These are phyloP conservation scores for Cardamine resedifolia DNA, from an alignment of 345 rosid species.

Conservation along the genomic window DNA sequence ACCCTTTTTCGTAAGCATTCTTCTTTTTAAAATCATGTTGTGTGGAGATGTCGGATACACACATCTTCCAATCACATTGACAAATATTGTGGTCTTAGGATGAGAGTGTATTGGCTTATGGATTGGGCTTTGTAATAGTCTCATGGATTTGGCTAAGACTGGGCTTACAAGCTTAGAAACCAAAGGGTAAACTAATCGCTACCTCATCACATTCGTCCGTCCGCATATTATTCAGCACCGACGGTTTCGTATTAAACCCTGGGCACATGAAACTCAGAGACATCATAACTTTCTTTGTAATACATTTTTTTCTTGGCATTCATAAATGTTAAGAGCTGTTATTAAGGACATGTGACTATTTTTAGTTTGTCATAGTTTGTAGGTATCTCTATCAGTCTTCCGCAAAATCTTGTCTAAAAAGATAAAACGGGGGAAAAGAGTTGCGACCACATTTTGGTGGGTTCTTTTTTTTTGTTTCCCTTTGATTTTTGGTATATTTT, in stretches of 20 bases:
- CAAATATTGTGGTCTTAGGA: not conserved
- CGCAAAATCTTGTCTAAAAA: not conserved
- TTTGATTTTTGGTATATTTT: not conserved
- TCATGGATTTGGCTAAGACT: not conserved
- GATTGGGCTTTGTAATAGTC: not conserved
- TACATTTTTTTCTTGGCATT: conserved; percentile 2
- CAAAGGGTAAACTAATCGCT: no score
- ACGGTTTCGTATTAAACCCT: conserved; percentile 9
- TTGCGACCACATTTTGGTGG: not conserved
- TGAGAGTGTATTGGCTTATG: not conserved
- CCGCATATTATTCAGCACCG: conserved; percentile 20
- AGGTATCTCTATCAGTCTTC: not conserved
- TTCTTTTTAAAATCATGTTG: not conserved
- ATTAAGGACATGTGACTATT: not conserved
- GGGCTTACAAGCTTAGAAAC: not conserved
- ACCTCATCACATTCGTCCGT: not conserved
- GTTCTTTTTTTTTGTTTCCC: not conserved
- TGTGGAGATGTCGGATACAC: not conserved
- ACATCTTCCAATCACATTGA: conserved; percentile 13
- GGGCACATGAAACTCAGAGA: conserved; percentile 4
- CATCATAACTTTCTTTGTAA: conserved; percentile 12
- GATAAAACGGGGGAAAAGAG: no score
- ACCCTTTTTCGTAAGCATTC: not conserved
- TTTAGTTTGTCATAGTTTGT: not conserved
- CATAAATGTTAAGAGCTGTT: conserved; percentile 4